Base-by-base conservation (phyloP, 2,329 filamentous ascomycete genomes). In the Botrytis medusae region DNA sequence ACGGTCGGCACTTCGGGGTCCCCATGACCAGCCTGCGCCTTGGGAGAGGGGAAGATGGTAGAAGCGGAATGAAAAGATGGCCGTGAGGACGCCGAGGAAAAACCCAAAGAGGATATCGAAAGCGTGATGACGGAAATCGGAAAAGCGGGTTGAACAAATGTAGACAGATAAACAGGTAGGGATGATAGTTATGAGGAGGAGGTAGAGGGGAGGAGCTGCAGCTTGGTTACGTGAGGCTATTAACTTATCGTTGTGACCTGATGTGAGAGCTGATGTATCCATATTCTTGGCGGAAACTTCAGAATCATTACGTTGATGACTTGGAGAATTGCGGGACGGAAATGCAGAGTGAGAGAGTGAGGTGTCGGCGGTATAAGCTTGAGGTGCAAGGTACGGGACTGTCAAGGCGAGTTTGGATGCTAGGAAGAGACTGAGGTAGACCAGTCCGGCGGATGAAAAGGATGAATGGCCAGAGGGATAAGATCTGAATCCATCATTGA, bases 11-110 rank as follows among this genome's bases (percentile, higher is more conserved):
- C 88, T 92, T 69, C 95, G 87, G 0, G 94, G 91, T 4, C 92
- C 94, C 95, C 94, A 97, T 0, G 93, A 90, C 94, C 94, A 97
- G 22, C 95, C 95, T 2, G 91, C 92, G 10, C 94, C 94, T n/a
- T 87, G 86, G 32, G 84, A 85, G 75, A 97, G 90, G 0, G 94
- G 93, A 16, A 96, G 84, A 80, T 98, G 94, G 80, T 97, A 98
- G 84, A 91, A 93, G 37, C 92, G 87, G 84, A 97, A 97, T 4
- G 91, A 88, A 77, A 95, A 90, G 81, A 91, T 90, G 32, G 93
- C 88, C 54, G 88, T 88, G 62, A 90, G 83, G 22, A 91, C 87
- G 14, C 95, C 95, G 75, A 98, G 92, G 20, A 92, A 77, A 72
- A 91, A 92, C n/a, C 95, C 95, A 75, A 92, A 93, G 3, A 98